Conservation (phyloP, 345 rosid genomes). For the Adansonia digitata region DNA sequence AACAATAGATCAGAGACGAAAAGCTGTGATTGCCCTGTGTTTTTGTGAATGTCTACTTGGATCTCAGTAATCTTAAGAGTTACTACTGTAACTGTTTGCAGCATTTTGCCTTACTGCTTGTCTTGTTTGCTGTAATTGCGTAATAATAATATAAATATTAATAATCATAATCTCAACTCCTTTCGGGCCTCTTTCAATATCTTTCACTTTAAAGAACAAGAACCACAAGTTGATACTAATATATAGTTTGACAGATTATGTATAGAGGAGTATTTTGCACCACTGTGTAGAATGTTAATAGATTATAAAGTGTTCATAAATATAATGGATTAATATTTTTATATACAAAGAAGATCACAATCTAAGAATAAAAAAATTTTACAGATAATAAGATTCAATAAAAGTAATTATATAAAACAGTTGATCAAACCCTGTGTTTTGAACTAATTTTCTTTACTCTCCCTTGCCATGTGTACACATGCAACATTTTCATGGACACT, state of each 20-base stretch:
- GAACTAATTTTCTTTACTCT: not conserved
- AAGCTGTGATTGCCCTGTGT: constrained; percentile 35
- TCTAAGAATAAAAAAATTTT: no score
- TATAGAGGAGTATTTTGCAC: not conserved
- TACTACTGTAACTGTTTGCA: constrained; percentile 6
- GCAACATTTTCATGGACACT: not conserved
- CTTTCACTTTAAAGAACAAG: not conserved
- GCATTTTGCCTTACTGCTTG: constrained; percentile 18
- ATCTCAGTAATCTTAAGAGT: constrained; percentile 11
- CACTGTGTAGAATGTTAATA: not conserved
- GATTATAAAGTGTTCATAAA: not conserved
- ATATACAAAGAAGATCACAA: no score
- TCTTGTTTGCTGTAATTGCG: not conserved
- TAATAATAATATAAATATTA: no score
- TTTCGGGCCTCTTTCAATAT: not conserved
- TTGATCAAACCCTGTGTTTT: no score
- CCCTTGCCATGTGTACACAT: not conserved
- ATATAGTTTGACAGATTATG: not conserved
- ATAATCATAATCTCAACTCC: not conserved
- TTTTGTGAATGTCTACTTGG: constrained; percentile 27
- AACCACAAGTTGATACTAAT: not conserved
- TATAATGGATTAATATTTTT: no score
- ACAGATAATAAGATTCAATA: no score
- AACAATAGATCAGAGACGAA: constrained; percentile 4
- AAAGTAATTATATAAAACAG: no score